These are phyloP conservation scores for Pyrenochaeta sp. DNA, from an alignment of 2,329 filamentous ascomycete genomes.

Conservation along the genomic window DNA sequence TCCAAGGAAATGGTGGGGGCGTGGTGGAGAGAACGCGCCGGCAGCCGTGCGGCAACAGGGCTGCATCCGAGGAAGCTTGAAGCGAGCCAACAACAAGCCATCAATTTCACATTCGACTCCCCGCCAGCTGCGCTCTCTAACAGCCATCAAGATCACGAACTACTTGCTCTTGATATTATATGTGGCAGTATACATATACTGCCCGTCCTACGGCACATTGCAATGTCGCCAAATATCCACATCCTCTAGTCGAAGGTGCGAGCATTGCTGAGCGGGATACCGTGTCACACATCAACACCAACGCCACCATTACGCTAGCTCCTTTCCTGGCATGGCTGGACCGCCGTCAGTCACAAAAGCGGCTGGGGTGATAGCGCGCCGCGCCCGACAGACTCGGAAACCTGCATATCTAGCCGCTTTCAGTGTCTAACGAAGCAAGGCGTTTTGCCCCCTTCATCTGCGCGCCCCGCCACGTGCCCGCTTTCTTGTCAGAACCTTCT, in stretches of 20 bases:
- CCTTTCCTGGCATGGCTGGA: not conserved
- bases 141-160: not conserved
- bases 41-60: not conserved
- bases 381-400: not conserved
- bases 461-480: not conserved
- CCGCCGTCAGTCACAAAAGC: not conserved
- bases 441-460: not conserved
- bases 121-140: not conserved
- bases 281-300: slow-evolving; percentile 1
- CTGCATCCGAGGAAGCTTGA: not conserved
- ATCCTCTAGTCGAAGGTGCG: not conserved
- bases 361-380: not conserved
- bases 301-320: not conserved
- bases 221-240: not conserved
- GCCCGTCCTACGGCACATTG: not conserved
- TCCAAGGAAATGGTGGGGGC: not conserved
- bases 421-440: not conserved
- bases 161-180: not conserved
- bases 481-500: not conserved
- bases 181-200: not conserved
- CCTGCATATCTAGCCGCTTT: not conserved
- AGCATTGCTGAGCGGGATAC: not conserved
- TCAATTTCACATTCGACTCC: not conserved
- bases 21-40: not conserved
- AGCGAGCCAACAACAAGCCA: not conserved